phyloP scores from a whole-genome alignment of 768 basidiomycete species.

The Russula sp. region DNA sequence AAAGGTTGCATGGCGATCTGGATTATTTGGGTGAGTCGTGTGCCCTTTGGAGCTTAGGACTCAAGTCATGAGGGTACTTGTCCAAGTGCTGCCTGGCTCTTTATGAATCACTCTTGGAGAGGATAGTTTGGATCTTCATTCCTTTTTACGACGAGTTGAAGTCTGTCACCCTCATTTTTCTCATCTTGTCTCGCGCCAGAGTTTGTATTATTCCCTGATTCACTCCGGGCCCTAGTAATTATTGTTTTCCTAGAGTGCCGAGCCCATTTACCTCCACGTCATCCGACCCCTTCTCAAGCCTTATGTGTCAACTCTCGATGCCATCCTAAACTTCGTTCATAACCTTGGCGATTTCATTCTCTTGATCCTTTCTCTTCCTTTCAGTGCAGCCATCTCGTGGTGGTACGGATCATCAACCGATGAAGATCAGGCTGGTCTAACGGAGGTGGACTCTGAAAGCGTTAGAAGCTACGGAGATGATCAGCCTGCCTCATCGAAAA shows the following conservation, averaged over 20 bases:
- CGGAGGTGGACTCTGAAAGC: constrained; percentile 20
- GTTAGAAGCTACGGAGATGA: constrained; percentile 15
- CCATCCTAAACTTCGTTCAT: constrained; percentile 49
- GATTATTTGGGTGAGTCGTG: constrained; percentile 68
- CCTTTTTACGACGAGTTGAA: constrained; percentile 86
- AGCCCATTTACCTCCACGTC: constrained; percentile 76
- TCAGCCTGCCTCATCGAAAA: neutral
- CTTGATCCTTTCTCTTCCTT: constrained; percentile 36
- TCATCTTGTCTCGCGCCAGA: constrained; percentile 67
- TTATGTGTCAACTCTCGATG: constrained; percentile 59
- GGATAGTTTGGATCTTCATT: constrained; percentile 57
- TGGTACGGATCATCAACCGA: constrained; percentile 25
- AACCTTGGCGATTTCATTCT: constrained; percentile 58
- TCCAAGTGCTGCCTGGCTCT: constrained; percentile 57
- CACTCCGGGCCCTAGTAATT: neutral
- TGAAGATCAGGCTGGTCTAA: constrained; percentile 14
- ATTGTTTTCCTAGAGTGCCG: constrained; percentile 54
- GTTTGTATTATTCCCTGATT: constrained; percentile 30
- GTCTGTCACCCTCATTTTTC: constrained; percentile 60
- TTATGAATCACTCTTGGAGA: constrained; percentile 63
- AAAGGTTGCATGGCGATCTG: constrained; percentile 80
- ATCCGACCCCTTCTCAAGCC: constrained; percentile 75
- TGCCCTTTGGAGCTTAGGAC: neutral
- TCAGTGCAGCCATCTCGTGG: constrained; percentile 30
- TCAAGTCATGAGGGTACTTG: constrained; percentile 18